Conservation (phyloP, 2,329 filamentous ascomycete species). For the Fusarium gaditjirri region DNA sequence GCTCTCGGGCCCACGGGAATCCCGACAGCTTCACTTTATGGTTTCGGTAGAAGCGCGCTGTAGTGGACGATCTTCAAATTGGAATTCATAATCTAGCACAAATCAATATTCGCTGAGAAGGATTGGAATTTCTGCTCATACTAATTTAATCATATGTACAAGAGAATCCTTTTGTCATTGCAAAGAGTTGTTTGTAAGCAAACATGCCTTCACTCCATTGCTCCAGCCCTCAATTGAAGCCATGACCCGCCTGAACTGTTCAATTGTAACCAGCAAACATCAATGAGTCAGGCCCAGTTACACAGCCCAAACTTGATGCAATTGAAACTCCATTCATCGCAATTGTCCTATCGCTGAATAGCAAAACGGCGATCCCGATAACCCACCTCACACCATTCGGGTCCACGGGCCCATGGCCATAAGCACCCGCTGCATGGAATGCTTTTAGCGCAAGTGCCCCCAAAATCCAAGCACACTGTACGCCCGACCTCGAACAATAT, state of each 20-base stretch:
- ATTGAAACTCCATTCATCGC: background rate
- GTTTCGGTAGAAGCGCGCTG: background rate
- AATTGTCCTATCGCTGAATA: background rate
- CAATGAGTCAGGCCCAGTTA: background rate
- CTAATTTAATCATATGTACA: accelerated
- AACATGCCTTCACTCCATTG: background rate
- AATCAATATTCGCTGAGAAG: background rate
- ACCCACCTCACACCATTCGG: constrained; percentile 1
- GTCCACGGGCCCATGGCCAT: constrained; percentile 5
- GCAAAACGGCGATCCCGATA: background rate
- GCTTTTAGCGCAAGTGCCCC: constrained; percentile 11
- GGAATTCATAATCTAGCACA: background rate
- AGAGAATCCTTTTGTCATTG: background rate
- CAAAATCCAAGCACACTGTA: constrained; percentile 27
- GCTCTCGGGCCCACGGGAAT: background rate
- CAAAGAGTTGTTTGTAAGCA: background rate
- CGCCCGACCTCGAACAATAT: constrained; percentile 16
- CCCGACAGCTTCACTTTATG: background rate
- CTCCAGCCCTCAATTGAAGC: background rate
- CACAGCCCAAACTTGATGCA: background rate
- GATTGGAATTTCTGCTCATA: background rate
- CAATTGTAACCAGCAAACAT: background rate
- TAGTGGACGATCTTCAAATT: background rate
- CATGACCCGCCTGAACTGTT: background rate
- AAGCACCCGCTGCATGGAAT: background rate